Evolutionary conservation across 139 green algal species (phyloP).

Genomic region (Chlorella sp.): DNA sequence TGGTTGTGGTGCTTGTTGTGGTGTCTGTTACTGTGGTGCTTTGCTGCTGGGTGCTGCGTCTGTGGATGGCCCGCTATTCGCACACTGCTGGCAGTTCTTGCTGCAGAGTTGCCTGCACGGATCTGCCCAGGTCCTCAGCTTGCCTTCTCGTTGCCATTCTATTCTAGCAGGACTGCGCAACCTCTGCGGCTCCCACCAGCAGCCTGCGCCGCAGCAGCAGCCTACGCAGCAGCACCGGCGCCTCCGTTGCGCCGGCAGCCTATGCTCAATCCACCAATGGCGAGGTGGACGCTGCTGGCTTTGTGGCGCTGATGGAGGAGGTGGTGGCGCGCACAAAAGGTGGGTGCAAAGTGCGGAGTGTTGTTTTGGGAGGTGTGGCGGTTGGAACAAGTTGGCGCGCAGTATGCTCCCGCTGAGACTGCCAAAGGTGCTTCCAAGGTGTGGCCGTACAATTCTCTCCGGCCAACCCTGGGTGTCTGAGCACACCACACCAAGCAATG

Average conservation of each 20-base stretch:
- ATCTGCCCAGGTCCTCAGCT: too few species aligned
- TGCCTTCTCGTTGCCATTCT: too few species aligned
- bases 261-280: conserved; percentile 15
- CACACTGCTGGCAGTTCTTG: too few species aligned
- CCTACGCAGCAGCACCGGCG: not conserved
- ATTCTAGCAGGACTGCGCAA: conserved; percentile 41
- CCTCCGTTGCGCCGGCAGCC: not conserved
- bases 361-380: not conserved
- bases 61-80: too few species aligned
- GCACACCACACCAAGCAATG: too few species aligned
- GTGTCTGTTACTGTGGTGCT: too few species aligned
- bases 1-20: not conserved
- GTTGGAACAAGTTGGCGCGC: not conserved
- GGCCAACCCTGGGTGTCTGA: too few species aligned
- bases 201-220: not conserved
- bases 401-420: too few species aligned
- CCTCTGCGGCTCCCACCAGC: not conserved
- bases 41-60: too few species aligned
- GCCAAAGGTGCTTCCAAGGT: too few species aligned
- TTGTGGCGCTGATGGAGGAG: conserved; percentile 69
- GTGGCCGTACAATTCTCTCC: too few species aligned
- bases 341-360: conserved; percentile 1
- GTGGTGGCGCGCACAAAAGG: conserved; percentile 49
- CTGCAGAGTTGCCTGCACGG: too few species aligned
- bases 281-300: conserved; percentile 39